Base-by-base conservation (phyloP, 768 basidiomycete genomes). In the Hygrophorus pudorinus region DNA sequence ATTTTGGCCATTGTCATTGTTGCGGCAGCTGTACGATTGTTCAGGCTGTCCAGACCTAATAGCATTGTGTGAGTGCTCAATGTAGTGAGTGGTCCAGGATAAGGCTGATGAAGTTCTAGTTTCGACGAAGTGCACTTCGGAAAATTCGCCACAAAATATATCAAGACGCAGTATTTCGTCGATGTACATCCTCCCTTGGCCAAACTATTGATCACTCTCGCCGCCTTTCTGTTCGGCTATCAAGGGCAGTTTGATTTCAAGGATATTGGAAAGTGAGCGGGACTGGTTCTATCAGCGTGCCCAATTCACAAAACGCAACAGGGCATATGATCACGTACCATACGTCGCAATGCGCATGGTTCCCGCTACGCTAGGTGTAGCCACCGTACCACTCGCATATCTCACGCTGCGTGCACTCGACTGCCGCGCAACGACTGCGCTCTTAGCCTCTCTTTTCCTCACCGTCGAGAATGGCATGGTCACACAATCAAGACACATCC, bases 61-160 rank as follows among this genome's bases (percentile, higher is more conserved):
- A 92, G 90, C 55, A 90, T 99, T 33, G 94, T 99, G 89, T 93
- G 52, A 67, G 88, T 75, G 3, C 9, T 29, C 12, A 5, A 37
- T 17, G 21, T 4, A n/a, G 20, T 27, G 31, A 31, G 46, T 56
- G n/a, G 33, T 30, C 21, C 11, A 41, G 27, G 37, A 3, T 36
- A 48, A 4, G 16, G 37, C 41, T 38, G 16, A 44, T 42, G 47
- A 42, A 42, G 11, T 20, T 14, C 11, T 54, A 96, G 93, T 34
- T 98, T 98, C 61, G 94, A 98, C 59, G 94, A 98, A 62, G 94
- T 97, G 0, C 94, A 98, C 60, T 98, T 98, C 61, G 94, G 94
- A 48, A 96, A 96, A 62, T 98, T 98, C 58, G 91, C 94, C 5
- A 73, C 78, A 38, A 87, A 86, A 58, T 98, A 98, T 59, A 87